Evolutionary conservation across 139 green algal species (phyloP).

Genomic region (Yamagishiella unicocca): DNA sequence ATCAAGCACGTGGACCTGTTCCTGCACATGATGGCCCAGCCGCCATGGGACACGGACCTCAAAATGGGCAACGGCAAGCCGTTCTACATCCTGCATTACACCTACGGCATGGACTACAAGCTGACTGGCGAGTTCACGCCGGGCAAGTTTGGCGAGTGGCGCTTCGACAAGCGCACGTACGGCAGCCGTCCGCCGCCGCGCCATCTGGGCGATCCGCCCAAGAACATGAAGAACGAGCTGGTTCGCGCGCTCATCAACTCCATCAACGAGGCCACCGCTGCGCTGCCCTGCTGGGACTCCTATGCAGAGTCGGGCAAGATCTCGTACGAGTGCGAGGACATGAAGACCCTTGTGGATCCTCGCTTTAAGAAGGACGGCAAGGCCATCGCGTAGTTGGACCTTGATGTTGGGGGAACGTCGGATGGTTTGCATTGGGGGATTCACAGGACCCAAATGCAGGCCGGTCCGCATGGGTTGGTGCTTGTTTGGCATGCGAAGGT

Average conservation of each 20-base stretch:
- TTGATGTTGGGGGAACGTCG: no score
- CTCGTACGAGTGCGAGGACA: conserved; percentile 37
- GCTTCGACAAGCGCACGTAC: conserved; percentile 97
- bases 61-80: conserved; percentile 55
- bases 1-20: conserved; percentile 78
- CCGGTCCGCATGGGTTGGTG: no score
- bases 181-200: conserved; percentile 69
- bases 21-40: conserved; percentile 82
- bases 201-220: conserved; percentile 75
- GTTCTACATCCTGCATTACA: conserved; percentile 98
- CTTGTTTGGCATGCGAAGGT: no score
- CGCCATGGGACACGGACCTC: conserved; percentile 90
- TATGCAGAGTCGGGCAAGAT: conserved; percentile 75
- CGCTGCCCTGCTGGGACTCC: conserved; percentile 83
- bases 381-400: not conserved
- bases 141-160: conserved; percentile 91
- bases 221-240: conserved; percentile 86
- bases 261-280: conserved; percentile 77
- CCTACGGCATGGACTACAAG: conserved; percentile 96
- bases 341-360: conserved; percentile 25
- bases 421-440: no score
- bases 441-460: no score
- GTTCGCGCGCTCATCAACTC: conserved; percentile 73
- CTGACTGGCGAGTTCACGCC: conserved; percentile 75
- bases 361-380: conserved; percentile 46